Percentiles rank a stretch among this genome's conserved stretches.
Evolutionary conservation across 345 rosid genomes (phyloP).

Genomic region (Hypericum androsaemum): DNA sequence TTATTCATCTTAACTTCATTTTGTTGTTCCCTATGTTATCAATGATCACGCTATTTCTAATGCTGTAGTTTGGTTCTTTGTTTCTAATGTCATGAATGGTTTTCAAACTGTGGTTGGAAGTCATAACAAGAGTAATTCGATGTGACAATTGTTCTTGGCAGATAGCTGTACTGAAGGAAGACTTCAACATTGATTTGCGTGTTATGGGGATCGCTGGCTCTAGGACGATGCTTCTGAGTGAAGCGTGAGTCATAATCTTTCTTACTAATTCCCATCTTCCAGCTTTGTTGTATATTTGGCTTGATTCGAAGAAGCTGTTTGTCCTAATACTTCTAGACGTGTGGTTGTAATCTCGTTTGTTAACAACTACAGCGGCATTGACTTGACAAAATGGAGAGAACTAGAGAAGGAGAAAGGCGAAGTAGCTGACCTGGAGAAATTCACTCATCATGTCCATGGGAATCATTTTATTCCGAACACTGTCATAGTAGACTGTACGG

Average conservation of each 20-base stretch:
- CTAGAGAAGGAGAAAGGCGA: conserved; percentile 55
- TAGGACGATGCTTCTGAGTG: conserved; percentile 71
- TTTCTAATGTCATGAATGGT: no score
- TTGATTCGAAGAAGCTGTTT: background rate
- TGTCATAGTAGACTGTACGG: conserved; percentile 97
- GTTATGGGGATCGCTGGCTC: conserved; percentile 92
- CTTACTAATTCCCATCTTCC: background rate
- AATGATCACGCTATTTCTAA: background rate
- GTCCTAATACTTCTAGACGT: background rate
- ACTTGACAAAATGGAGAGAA: conserved; percentile 80
- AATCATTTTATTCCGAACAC: conserved; percentile 92
- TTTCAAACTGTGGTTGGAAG: no score
- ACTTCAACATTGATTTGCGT: conserved; percentile 90
- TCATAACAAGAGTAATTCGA: no score
- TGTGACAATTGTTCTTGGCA: conserved; percentile 32
- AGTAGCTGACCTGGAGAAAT: conserved; percentile 65
- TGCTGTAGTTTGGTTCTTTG: background rate
- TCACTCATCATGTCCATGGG: conserved; percentile 70
- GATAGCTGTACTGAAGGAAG: conserved; percentile 92
- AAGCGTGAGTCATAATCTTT: conserved; percentile 45
- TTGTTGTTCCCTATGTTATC: background rate
- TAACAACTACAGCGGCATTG: conserved; percentile 57
- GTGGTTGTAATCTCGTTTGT: background rate
- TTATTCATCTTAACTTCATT: background rate
- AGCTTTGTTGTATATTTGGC: background rate